Conservation (phyloP, 148 eudicot genomes). For the Salicornia ramosissima region DNA sequence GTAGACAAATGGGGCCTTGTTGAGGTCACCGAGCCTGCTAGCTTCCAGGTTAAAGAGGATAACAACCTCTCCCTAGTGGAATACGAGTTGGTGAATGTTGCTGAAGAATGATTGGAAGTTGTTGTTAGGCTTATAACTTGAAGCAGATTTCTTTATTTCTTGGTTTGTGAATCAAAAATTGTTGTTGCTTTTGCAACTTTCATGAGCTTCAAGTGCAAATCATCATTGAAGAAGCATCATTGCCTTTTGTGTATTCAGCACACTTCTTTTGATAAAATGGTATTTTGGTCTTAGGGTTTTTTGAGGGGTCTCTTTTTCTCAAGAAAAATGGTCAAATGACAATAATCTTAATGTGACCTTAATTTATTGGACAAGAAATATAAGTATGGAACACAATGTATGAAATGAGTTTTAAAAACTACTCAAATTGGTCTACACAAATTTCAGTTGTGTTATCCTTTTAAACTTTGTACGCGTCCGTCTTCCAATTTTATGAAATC, state of each 20-base stretch:
- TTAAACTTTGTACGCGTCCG: no score
- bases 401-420: no score
- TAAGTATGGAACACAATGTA: no score
- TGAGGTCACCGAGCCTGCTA: slow-evolving; percentile 34
- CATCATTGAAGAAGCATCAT: slow-evolving; percentile 25
- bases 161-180: slow-evolving; percentile 15
- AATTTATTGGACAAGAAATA: no score
- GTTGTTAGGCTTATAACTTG: slow-evolving; percentile 16
- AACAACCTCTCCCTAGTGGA: slow-evolving; percentile 36
- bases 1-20: slow-evolving; percentile 34
- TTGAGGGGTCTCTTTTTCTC: no score
- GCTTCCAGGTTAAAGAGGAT: slow-evolving; percentile 32
- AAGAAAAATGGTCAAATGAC: no score
- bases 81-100: slow-evolving; percentile 38
- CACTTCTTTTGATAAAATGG: neutral
- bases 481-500: no score
- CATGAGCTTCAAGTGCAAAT: slow-evolving; percentile 14
- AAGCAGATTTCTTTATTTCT: neutral
- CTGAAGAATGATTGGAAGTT: slow-evolving; percentile 21
- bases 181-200: slow-evolving; percentile 16
- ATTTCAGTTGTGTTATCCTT: no score
- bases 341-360: no score
- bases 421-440: no score
- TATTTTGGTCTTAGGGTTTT: neutral
- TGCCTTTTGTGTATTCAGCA: slow-evolving; percentile 21